Base-by-base conservation (phyloP, 176 grass and related monocot genomes). In the Oryza officinalis region DNA sequence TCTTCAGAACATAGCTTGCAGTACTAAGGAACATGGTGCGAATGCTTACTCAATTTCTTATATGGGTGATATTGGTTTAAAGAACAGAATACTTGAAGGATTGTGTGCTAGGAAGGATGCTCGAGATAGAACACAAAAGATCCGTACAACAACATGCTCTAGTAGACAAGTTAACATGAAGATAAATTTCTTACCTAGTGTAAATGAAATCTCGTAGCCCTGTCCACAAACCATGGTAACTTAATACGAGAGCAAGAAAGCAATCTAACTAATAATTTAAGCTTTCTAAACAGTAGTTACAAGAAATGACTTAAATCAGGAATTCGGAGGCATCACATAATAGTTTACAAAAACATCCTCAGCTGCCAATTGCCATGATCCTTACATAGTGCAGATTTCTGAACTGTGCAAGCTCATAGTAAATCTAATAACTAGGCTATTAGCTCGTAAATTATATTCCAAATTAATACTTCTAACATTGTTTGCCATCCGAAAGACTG, bases 291-390 rank as follows among this genome's bases (percentile, higher is more conserved):
- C 30, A 30, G 30, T 30, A 30, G 30, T 30, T 38, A 32, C 23
- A 41, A 0, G 12, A 46, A 80, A 43, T 4, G 18, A 81, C 13
- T 65, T 2, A 46, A 49, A 71, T 59, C 67, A 87, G 37, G 46
- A 52, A 54, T 20, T 54, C 49, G 20, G 54, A 5, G 0, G 38
- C 20, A 64, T 52, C 30, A 32, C 44, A 25, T 25, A 38, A 8
- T 8, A 38, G 50, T 83, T 40, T 77, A 57, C 65, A 72, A 78
- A 57, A 88, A 83, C 41, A 43, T 64, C 23, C 3, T n/a, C 66
- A 44, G 13, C 66, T 65, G 38, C 22, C 27, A 82, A 57, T 22
- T 57, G 52, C 18, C 18, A n/a, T 47, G 13, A 72, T 69, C 15
- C 28, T 50, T 72, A 65, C 72, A 57, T 22, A 54, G 66, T 88